Percentiles rank a stretch among this genome's conserved stretches.
Evolutionary conservation across 1,284 basidiomycete genomes (phyloP).

Genomic region (Rhodotorula sp.): DNA sequence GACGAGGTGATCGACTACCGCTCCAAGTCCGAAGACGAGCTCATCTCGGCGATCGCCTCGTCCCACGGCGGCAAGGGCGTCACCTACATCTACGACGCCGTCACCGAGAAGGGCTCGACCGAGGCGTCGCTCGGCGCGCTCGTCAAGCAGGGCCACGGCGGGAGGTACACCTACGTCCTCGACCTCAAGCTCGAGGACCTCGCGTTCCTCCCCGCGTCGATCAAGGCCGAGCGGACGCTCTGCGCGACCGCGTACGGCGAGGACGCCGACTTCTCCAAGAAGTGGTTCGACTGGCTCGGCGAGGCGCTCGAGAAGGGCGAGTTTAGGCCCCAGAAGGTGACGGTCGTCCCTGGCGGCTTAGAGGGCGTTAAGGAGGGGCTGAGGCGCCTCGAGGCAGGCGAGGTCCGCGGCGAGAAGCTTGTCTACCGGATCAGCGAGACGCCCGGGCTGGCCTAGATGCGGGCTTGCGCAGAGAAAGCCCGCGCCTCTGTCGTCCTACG

Average conservation of each 20-base stretch:
- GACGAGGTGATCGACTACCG: conserved; percentile 50
- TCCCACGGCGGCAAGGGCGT: conserved; percentile 29
- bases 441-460: conserved; percentile 12
- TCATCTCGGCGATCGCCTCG: conserved; percentile 35
- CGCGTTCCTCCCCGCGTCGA: conserved; percentile 3
- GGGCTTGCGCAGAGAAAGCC: no score
- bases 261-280: conserved; percentile 39
- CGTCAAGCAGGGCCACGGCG: conserved; percentile 4
- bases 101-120: conserved; percentile 38
- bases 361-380: conserved; percentile 48
- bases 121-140: conserved; percentile 42
- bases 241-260: conserved; percentile 30
- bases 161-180: conserved; percentile 27
- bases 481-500: background rate
- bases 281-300: conserved; percentile 44
- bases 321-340: conserved; percentile 44
- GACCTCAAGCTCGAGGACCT: conserved; percentile 8
- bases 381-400: conserved; percentile 42
- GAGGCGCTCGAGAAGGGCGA: conserved; percentile 45
- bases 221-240: conserved; percentile 32
- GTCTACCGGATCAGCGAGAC: conserved; percentile 50
- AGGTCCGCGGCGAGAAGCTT: conserved; percentile 50
- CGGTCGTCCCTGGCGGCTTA: conserved; percentile 47
- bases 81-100: conserved; percentile 46
- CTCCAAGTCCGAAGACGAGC: conserved; percentile 33